These are phyloP conservation scores for Paramyrothecium roridum DNA, from an alignment of 2,329 filamentous ascomycete species.

Conservation along the genomic window DNA sequence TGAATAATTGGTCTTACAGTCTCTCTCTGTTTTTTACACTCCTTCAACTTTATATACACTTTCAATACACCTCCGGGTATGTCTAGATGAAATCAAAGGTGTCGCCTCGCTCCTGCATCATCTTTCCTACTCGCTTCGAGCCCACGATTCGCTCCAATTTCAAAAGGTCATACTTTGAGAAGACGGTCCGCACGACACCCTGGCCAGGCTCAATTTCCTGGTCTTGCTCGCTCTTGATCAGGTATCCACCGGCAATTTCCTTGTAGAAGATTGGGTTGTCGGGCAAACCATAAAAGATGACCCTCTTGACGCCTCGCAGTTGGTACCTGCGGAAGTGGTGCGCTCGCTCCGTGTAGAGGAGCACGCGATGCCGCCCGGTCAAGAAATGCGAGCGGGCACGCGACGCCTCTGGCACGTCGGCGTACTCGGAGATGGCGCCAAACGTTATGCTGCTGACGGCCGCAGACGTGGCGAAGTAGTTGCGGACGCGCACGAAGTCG, in stretches of 20 bases:
- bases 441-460: slow-evolving; percentile 53
- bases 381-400: slow-evolving; percentile 86
- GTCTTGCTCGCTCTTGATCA: slow-evolving; percentile 58
- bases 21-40: slow-evolving; percentile 9
- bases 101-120: slow-evolving; percentile 81
- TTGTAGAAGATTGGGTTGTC: slow-evolving; percentile 83
- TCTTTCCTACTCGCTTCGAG: slow-evolving; percentile 72
- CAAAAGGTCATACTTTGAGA: slow-evolving; percentile 86
- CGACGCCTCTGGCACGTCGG: slow-evolving; percentile 71
- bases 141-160: slow-evolving; percentile 88
- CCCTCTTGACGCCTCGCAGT: slow-evolving; percentile 73
- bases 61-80: neutral
- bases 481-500: slow-evolving; percentile 90
- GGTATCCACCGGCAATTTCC: slow-evolving; percentile 68
- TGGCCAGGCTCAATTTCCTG: slow-evolving; percentile 53
- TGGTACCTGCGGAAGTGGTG: slow-evolving; percentile 93
- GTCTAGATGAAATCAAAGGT: slow-evolving; percentile 88
- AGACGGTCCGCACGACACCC: slow-evolving; percentile 62
- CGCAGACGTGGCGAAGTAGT: slow-evolving; percentile 76
- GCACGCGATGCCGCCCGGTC: slow-evolving; percentile 73
- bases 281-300: slow-evolving; percentile 88
- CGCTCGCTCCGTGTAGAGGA: slow-evolving; percentile 92
- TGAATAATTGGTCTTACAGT: too few relatives aligned
- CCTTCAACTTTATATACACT: slow-evolving; percentile 3
- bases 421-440: slow-evolving; percentile 86